phyloP scores from a whole-genome alignment of 495 filamentous ascomycete species.

The Talaromyces liani region DNA sequence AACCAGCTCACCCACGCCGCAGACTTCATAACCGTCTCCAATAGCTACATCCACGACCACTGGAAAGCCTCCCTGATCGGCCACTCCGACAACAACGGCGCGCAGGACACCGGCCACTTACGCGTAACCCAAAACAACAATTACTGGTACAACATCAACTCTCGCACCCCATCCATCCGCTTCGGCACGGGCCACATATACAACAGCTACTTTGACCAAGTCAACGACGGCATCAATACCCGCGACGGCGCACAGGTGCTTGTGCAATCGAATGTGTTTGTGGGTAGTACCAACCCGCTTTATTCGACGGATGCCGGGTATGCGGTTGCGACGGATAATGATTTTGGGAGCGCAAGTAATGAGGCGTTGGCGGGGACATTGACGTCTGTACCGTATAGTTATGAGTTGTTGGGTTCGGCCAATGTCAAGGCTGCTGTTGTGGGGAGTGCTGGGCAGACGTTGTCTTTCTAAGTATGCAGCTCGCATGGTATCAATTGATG shows the following conservation, averaged over 20 bases:
- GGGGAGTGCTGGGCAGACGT: not conserved
- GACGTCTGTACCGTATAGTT: not conserved
- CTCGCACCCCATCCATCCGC: conserved; percentile 50
- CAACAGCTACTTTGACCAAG: not conserved
- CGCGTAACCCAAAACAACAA: conserved; percentile 57
- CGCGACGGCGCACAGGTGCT: not conserved
- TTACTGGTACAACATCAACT: conserved; percentile 55
- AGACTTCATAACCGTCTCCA: conserved; percentile 45
- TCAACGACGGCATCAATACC: not conserved
- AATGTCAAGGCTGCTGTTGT: not conserved
- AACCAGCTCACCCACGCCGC: conserved; percentile 35
- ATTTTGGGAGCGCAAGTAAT: not conserved
- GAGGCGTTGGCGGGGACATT: not conserved
- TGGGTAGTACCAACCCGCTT: not conserved
- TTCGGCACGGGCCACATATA: not conserved
- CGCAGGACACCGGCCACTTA: conserved; percentile 45
- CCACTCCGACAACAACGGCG: conserved; percentile 40
- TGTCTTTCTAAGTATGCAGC: not conserved
- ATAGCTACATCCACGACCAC: conserved; percentile 52
- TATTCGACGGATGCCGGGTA: not conserved
- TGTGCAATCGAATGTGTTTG: not conserved
- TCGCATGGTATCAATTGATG: too few species aligned
- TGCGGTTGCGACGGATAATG: not conserved
- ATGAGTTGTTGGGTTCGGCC: not conserved
- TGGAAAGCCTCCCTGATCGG: conserved; percentile 59